Conservation (phyloP, 768 basidiomycete genomes). For the Austroboletus eburneus region DNA sequence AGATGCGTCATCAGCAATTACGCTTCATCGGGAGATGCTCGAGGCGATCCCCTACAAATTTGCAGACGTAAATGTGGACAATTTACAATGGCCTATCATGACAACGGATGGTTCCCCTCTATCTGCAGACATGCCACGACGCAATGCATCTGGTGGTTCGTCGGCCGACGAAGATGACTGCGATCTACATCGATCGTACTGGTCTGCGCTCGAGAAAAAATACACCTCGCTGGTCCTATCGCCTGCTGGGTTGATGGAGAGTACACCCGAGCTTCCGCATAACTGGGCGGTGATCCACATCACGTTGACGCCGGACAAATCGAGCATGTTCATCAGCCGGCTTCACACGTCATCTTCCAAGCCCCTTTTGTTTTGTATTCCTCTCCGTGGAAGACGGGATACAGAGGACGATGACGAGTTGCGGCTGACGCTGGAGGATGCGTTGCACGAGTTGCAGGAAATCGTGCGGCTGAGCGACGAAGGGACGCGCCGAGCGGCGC, state of each 20-base stretch:
- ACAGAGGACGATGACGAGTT: conserved; percentile 67
- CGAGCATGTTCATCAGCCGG: conserved; percentile 78
- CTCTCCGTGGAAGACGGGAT: conserved; percentile 79
- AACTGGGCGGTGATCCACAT: conserved; percentile 87
- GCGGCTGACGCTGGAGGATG: conserved; percentile 72
- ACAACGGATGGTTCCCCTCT: conserved; percentile 41
- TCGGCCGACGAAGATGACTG: conserved; percentile 34
- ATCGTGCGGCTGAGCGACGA: conserved; percentile 81
- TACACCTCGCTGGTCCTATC: conserved; percentile 36
- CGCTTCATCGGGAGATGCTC: conserved; percentile 80
- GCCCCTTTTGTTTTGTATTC: conserved; percentile 84
- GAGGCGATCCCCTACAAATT: conserved; percentile 78
- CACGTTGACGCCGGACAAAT: conserved; percentile 77
- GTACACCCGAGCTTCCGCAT: conserved; percentile 50
- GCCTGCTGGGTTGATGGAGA: conserved; percentile 37
- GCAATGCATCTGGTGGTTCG: conserved; percentile 19
- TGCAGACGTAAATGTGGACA: conserved; percentile 45
- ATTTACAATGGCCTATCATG: conserved; percentile 71
- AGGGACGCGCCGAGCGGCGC: conserved; percentile 65
- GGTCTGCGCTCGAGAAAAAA: conserved; percentile 53
- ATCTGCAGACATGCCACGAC: conserved; percentile 15
- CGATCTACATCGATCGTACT: conserved; percentile 47
- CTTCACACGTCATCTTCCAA: conserved; percentile 50
- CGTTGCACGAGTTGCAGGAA: conserved; percentile 66
- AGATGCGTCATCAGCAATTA: conserved; percentile 77